Evolutionary conservation across 306 rosid genomes (phyloP).

Genomic region (Begonia peltatifolia): DNA sequence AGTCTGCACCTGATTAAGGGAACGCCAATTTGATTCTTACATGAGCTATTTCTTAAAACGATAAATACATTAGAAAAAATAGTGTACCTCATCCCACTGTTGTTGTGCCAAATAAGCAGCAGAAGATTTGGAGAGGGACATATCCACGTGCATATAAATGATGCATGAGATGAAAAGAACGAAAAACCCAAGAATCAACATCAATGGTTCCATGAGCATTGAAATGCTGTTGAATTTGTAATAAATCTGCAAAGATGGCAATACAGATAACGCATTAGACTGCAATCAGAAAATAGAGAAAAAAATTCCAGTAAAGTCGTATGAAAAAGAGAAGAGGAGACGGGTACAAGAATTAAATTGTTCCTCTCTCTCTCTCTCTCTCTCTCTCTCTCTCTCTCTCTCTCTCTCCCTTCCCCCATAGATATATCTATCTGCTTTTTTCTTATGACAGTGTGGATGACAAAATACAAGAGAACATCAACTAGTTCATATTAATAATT

Average conservation of each 20-base stretch:
- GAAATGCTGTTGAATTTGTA: slow-evolving; percentile 82
- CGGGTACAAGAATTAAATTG: too few species aligned
- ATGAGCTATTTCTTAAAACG: slow-evolving; percentile 1
- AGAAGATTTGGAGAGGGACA: slow-evolving; percentile 89
- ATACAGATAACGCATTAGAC: background rate
- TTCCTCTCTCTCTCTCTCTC: too few species aligned
- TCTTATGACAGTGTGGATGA: too few species aligned
- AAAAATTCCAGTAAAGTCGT: background rate
- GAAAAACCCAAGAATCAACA: slow-evolving; percentile 82
- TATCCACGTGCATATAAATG: slow-evolving; percentile 62
- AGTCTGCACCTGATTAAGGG: slow-evolving; percentile 56
- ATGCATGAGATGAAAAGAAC: slow-evolving; percentile 63
- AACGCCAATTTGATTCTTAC: background rate
- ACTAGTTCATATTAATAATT: too few species aligned
- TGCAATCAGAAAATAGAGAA: background rate
- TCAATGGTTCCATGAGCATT: slow-evolving; percentile 81
- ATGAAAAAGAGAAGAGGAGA: too few species aligned
- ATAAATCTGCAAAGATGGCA: slow-evolving; percentile 51
- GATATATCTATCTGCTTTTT: too few species aligned
- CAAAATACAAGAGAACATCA: too few species aligned
- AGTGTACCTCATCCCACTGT: slow-evolving; percentile 91
- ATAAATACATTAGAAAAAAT: slow-evolving; percentile 7
- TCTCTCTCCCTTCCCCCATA: too few species aligned
- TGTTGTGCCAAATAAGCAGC: slow-evolving; percentile 81
- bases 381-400: too few species aligned